Percentiles rank a stretch among this genome's conserved stretches.
Evolutionary conservation across 2,329 filamentous ascomycete genomes (phyloP).

Genomic region (Fonsecaea pedrosoi): DNA sequence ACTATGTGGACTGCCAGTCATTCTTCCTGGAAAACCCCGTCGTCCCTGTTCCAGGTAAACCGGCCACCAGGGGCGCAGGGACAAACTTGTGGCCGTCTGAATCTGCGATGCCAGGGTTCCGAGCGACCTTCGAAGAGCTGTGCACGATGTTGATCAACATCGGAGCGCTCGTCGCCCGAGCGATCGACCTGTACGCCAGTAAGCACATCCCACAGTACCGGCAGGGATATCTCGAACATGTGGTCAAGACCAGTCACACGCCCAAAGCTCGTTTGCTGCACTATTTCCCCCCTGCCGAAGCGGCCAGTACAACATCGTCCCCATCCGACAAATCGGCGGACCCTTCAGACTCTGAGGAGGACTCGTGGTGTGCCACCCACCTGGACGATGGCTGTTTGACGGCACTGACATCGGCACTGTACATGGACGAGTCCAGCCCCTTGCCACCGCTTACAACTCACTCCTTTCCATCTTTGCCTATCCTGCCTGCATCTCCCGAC

Average conservation of each 20-base stretch:
- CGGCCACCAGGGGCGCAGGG: conserved; percentile 59
- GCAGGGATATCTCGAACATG: conserved; percentile 77
- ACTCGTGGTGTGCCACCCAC: conserved; percentile 85
- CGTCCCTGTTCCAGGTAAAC: conserved; percentile 41
- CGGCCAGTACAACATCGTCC: neutral
- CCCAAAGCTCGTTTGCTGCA: conserved; percentile 91
- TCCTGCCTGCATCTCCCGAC: conserved; percentile 79
- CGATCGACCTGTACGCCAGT: conserved; percentile 83
- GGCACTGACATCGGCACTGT: conserved; percentile 92
- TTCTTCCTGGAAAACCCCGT: conserved; percentile 50
- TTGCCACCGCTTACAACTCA: conserved; percentile 14
- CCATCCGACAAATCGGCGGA: conserved; percentile 18
- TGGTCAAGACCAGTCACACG: conserved; percentile 82
- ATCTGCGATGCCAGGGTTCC: conserved; percentile 75
- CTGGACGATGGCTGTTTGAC: conserved; percentile 92
- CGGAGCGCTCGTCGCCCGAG: conserved; percentile 83
- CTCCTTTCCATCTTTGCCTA: conserved; percentile 44
- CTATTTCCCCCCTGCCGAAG: conserved; percentile 71
- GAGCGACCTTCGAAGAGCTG: conserved; percentile 72
- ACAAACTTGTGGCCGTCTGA: conserved; percentile 80
- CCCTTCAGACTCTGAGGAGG: conserved; percentile 56
- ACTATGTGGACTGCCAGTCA: conserved; percentile 65
- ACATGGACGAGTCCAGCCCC: conserved; percentile 74
- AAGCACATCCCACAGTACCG: conserved; percentile 76
- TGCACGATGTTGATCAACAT: conserved; percentile 87